Percentiles rank a stretch among this genome's conserved stretches.
phyloP scores from a whole-genome alignment of 108 stramenopile species.

The Seminavis robusta region DNA sequence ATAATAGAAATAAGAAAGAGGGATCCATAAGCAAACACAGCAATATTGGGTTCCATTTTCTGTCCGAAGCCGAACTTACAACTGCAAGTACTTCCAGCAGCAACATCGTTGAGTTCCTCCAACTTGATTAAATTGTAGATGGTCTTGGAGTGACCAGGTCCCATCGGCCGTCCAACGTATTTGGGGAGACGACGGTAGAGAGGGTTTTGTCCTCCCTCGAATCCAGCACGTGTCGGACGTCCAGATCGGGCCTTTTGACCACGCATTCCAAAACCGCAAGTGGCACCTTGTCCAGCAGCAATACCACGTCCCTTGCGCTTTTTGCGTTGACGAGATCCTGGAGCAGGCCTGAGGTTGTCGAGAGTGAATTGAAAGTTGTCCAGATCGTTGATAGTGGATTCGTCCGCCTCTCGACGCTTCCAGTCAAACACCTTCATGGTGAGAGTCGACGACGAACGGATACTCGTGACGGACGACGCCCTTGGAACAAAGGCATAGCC shows the following conservation, averaged over 20 bases:
- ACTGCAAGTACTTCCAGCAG: slow-evolving; percentile 74
- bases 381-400: slow-evolving; percentile 66
- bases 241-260: slow-evolving; percentile 94
- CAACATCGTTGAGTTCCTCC: slow-evolving; percentile 71
- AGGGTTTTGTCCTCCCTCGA: slow-evolving; percentile 96
- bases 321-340: slow-evolving; percentile 77
- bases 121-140: slow-evolving; percentile 92
- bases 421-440: slow-evolving; percentile 95
- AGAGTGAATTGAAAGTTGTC: slow-evolving; percentile 70
- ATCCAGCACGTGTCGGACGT: slow-evolving; percentile 84
- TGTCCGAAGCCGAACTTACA: slow-evolving; percentile 11
- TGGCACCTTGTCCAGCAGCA: slow-evolving; percentile 94
- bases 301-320: slow-evolving; percentile 96
- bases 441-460: slow-evolving; percentile 16
- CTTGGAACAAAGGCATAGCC: slow-evolving; percentile 31
- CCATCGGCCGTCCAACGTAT: slow-evolving; percentile 85
- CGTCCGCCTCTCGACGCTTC: slow-evolving; percentile 89
- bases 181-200: slow-evolving; percentile 95
- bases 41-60: background rate
- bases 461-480: slow-evolving; percentile 3
- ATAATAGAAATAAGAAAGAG: background rate
- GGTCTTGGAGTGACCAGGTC: slow-evolving; percentile 92
- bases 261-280: slow-evolving; percentile 97
- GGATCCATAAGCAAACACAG: background rate
- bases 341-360: slow-evolving; percentile 74